Percentiles rank a stretch among this genome's conserved stretches.
These are phyloP conservation scores for Kwoniella sp. DNA, from an alignment of 768 basidiomycete species.

Conservation along the genomic window DNA sequence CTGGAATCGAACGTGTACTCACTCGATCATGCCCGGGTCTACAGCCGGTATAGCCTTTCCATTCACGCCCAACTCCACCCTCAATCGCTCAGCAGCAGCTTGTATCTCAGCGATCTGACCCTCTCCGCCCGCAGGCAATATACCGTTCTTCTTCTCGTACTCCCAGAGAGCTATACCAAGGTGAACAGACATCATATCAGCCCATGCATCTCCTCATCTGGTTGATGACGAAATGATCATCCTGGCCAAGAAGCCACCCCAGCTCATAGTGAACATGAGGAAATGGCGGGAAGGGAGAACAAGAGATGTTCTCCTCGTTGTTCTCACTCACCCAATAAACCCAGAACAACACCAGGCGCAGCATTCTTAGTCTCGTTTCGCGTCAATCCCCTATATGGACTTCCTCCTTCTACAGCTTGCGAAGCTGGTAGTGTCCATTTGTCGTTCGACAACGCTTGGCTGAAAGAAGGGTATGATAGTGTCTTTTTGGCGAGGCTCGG, in stretches of 20 bases:
- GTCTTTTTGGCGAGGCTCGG: constrained; percentile 57
- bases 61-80: constrained; percentile 68
- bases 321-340: constrained; percentile 66
- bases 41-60: constrained; percentile 38
- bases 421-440: constrained; percentile 26
- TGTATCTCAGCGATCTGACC: constrained; percentile 45
- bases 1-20: no score
- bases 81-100: constrained; percentile 60
- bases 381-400: constrained; percentile 68
- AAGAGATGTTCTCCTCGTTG: no score
- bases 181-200: neutral
- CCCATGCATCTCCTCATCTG: no score
- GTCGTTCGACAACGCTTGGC: constrained; percentile 25
- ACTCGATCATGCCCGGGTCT: constrained; percentile 70
- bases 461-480: constrained; percentile 65
- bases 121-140: constrained; percentile 62
- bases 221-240: no score
- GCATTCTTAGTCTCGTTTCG: constrained; percentile 78
- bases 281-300: no score
- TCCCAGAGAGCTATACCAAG: constrained; percentile 72
- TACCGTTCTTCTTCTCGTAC: constrained; percentile 67
- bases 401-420: constrained; percentile 55
- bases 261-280: no score
- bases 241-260: no score
- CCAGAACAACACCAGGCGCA: constrained; percentile 73